These are phyloP conservation scores for Cubamyces lactineus DNA, from an alignment of 768 basidiomycete species.

Conservation along the genomic window DNA sequence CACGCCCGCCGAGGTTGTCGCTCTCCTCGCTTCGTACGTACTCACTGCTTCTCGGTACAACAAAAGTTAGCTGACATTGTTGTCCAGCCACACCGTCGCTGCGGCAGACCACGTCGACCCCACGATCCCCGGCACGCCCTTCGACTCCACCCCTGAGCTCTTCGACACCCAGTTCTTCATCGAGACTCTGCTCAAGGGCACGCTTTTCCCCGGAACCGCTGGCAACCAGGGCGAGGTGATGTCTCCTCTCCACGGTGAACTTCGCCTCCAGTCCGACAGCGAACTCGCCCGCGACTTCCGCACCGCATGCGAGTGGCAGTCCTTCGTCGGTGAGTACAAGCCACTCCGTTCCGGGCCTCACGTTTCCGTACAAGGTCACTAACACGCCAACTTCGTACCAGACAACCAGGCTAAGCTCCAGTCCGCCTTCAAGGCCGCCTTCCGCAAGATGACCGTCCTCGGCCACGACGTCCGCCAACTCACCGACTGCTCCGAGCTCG, in stretches of 20 bases:
- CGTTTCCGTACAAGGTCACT: background rate
- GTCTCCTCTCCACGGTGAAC: slow-evolving; percentile 17
- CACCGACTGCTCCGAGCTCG: slow-evolving; percentile 20
- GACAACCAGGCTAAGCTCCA: slow-evolving; percentile 28
- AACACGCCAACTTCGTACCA: background rate
- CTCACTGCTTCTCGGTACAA: slow-evolving; percentile 24
- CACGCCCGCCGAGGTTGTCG: slow-evolving; percentile 27
- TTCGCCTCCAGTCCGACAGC: slow-evolving; percentile 21
- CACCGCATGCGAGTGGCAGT: slow-evolving; percentile 40
- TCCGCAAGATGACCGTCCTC: slow-evolving; percentile 35
- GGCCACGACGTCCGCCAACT: slow-evolving; percentile 26
- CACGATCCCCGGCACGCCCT: slow-evolving; percentile 30
- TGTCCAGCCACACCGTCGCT: slow-evolving; percentile 23
- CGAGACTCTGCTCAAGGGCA: slow-evolving; percentile 33
- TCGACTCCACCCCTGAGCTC: slow-evolving; percentile 31
- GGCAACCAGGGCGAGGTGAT: slow-evolving; percentile 15
- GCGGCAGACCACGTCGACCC: slow-evolving; percentile 32
- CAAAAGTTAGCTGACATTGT: background rate
- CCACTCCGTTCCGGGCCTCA: background rate
- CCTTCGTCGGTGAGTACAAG: slow-evolving; percentile 25
- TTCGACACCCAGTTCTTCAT: slow-evolving; percentile 36
- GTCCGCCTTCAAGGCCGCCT: slow-evolving; percentile 30
- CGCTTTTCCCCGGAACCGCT: slow-evolving; percentile 30
- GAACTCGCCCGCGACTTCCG: slow-evolving; percentile 36
- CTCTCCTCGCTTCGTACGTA: slow-evolving; percentile 26